Evolutionary conservation across 805 yeast genomes (phyloP).

Genomic region (Nakazawaea holstii): DNA sequence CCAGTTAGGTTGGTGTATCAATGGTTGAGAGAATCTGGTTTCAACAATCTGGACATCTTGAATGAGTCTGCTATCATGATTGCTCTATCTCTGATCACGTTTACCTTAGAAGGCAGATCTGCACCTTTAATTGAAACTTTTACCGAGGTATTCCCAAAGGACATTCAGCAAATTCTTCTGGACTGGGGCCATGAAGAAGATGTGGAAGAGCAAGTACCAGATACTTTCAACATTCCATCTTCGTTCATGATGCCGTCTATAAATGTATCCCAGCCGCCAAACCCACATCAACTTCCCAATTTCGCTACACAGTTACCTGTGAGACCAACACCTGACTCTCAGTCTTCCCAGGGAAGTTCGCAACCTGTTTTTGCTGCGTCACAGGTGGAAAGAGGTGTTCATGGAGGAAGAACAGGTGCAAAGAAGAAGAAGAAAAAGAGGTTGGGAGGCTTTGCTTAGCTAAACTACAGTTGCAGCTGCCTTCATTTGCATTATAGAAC

Average conservation of each 20-base stretch:
- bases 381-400: constrained; percentile 1
- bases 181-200: constrained; percentile 8
- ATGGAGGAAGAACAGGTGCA: neutral
- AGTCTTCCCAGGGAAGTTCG: neutral
- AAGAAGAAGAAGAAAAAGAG: constrained; percentile 34
- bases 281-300: neutral
- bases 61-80: neutral
- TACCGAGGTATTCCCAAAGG: neutral
- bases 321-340: neutral
- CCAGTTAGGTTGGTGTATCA: neutral
- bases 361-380: neutral
- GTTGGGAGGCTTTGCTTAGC: constrained; percentile 44
- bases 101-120: neutral
- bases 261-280: constrained; percentile 2
- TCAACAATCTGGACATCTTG: neutral
- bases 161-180: neutral
- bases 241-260: constrained; percentile 7
- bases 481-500: no score
- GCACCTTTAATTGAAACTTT: neutral
- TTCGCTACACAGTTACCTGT: neutral
- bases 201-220: constrained; percentile 2
- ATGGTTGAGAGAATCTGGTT: neutral
- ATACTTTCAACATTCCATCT: neutral
- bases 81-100: neutral
- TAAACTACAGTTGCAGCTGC: neutral